A percentile compares a stretch with the other conserved stretches of the same genome.
Conservation (phyloP, 176 grass and related monocot species). For the Ensete ventricosum region DNA sequence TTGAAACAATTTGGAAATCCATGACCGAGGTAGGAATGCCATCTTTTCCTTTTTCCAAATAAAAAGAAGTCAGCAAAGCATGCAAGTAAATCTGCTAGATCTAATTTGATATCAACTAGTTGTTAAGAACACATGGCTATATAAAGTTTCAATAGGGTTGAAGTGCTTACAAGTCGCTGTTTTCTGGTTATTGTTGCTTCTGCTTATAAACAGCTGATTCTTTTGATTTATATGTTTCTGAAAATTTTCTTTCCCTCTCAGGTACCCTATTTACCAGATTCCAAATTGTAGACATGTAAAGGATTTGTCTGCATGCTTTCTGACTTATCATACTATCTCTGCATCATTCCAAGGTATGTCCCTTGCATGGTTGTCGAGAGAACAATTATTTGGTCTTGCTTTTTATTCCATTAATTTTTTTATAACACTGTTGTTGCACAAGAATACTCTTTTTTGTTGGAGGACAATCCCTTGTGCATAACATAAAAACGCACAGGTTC, state of each 20-base stretch:
- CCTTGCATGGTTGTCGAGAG: not conserved
- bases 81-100: not conserved
- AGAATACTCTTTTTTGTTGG: not conserved
- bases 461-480: not conserved
- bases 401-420: not conserved
- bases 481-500: no score
- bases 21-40: not conserved
- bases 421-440: not conserved
- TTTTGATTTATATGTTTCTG: not conserved
- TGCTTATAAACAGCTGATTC: not conserved
- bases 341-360: constrained; percentile 60
- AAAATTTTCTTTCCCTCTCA: constrained; percentile 19
- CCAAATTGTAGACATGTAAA: constrained; percentile 42
- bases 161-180: not conserved
- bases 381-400: not conserved
- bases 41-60: not conserved
- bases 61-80: not conserved
- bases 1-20: not conserved
- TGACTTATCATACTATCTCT: constrained; percentile 76
- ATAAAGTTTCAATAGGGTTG: not conserved
- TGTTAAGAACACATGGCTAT: not conserved
- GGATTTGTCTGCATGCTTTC: constrained; percentile 52
- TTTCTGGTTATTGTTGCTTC: not conserved
- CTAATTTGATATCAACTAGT: not conserved
- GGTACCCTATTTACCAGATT: constrained; percentile 74